Evolutionary conservation across 2,329 filamentous ascomycete species (phyloP).

Genomic region (Fusarium goolgardi): DNA sequence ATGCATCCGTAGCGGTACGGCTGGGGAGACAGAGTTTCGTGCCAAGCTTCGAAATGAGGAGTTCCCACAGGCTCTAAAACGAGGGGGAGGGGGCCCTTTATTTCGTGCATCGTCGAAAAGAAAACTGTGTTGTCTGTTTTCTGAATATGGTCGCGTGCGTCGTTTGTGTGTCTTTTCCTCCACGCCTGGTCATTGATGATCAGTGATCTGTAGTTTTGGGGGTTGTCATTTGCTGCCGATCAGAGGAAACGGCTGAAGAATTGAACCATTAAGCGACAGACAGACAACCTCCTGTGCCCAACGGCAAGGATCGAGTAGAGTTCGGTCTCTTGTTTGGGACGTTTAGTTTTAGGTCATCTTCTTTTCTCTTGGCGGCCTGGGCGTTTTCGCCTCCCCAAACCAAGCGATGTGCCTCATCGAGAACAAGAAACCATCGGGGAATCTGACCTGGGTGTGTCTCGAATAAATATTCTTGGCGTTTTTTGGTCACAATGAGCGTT

Average conservation of each 20-base stretch:
- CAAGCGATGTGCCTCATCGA: constrained; percentile 9
- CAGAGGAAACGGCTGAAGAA: constrained; percentile 4
- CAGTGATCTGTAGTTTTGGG: not conserved
- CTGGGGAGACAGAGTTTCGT: constrained; percentile 14
- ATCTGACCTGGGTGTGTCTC: constrained; percentile 23
- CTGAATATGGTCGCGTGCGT: constrained; percentile 38
- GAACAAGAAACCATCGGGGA: constrained; percentile 2
- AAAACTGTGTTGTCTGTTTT: constrained; percentile 1
- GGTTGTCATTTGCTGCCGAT: constrained; percentile 11
- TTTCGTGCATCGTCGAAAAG: constrained; percentile 1
- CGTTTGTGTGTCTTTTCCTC: not conserved
- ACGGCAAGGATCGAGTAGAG: constrained; percentile 20
- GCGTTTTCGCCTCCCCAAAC: constrained; percentile 29
- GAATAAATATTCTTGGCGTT: constrained; percentile 24
- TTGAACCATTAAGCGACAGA: constrained; percentile 6
- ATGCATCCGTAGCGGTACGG: constrained; percentile 5
- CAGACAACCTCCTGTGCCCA: not conserved
- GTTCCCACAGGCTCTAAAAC: constrained; percentile 15
- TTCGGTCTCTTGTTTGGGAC: constrained; percentile 12
- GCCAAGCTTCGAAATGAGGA: constrained; percentile 27
- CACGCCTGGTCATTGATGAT: constrained; percentile 4
- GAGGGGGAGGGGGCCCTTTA: constrained; percentile 29
- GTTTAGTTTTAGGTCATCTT: constrained; percentile 8
- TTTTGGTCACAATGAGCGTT: constrained; percentile 25
- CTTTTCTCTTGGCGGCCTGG: constrained; percentile 31